A percentile compares a stretch with the other conserved stretches of the same genome.
Evolutionary conservation across 139 green algal genomes (phyloP).

Genomic region (Coelastrella sp.): DNA sequence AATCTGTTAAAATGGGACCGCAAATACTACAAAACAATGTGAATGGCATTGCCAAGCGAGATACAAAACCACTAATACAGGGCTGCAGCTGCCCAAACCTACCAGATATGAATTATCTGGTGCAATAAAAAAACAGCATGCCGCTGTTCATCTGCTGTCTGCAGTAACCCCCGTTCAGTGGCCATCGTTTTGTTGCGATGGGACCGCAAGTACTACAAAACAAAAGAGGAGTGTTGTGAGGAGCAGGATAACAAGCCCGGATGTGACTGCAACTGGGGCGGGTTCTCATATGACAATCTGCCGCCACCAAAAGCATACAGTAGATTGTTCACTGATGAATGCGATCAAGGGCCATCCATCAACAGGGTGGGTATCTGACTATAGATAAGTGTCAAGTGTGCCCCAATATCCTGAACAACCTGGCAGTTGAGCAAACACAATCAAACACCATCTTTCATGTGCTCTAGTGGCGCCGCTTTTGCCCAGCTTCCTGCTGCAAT

Average conservation of each 20-base stretch:
- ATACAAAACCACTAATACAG: too few relatives aligned
- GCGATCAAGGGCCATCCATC: slow-evolving; percentile 9
- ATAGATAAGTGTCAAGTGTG: too few relatives aligned
- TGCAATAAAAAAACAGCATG: too few relatives aligned
- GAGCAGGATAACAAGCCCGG: not conserved
- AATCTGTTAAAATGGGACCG: too few relatives aligned
- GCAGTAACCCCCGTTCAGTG: not conserved
- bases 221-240: slow-evolving; percentile 22
- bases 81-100: not conserved
- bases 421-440: too few relatives aligned
- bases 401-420: too few relatives aligned
- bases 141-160: not conserved
- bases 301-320: not conserved
- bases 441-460: not conserved
- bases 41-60: too few relatives aligned
- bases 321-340: slow-evolving; percentile 35
- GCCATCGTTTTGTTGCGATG: slow-evolving; percentile 8
- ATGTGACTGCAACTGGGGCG: slow-evolving; percentile 33
- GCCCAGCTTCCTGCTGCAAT: too few relatives aligned
- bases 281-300: not conserved
- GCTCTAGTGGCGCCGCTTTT: too few relatives aligned
- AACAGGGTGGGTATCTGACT: not conserved
- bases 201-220: slow-evolving; percentile 27
- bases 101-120: not conserved
- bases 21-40: too few relatives aligned